A percentile compares a stretch with the other conserved stretches of the same genome.
phyloP scores from a whole-genome alignment of 2,329 filamentous ascomycete species.

The Aspergillus pseudoterreus region DNA sequence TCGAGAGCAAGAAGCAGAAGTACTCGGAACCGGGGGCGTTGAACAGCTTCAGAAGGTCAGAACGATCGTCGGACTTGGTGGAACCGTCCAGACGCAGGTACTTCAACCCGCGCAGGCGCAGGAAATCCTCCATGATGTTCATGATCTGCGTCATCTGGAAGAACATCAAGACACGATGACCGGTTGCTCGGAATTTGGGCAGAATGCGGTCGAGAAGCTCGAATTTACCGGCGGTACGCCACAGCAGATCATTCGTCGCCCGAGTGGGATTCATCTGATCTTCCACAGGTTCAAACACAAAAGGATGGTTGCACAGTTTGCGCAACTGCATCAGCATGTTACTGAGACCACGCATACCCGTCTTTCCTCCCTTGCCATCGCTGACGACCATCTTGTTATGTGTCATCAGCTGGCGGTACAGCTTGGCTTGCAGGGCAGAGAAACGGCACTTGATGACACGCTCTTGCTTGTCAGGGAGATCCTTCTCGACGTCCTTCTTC shows the following conservation, averaged over 20 bases:
- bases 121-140: constrained; percentile 99
- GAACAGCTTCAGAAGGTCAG: constrained; percentile 81
- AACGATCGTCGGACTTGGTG: constrained; percentile 96
- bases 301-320: constrained; percentile 98
- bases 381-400: constrained; percentile 93
- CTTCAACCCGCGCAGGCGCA: constrained; percentile 75
- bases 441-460: constrained; percentile 99
- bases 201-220: constrained; percentile 88
- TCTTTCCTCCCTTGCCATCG: constrained; percentile 93
- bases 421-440: constrained; percentile 84
- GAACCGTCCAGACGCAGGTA: constrained; percentile 94
- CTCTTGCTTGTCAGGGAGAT: constrained; percentile 97
- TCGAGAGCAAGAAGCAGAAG: constrained; percentile 98
- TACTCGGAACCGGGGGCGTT: constrained; percentile 88
- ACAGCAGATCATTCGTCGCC: constrained; percentile 86
- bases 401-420: constrained; percentile 96
- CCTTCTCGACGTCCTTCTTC: constrained; percentile 99
- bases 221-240: constrained; percentile 96
- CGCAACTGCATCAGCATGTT: constrained; percentile 99
- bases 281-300: constrained; percentile 96
- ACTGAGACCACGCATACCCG: constrained; percentile 86
- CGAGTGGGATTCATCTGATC: constrained; percentile 93
- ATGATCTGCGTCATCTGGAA: constrained; percentile 99
- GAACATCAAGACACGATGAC: constrained; percentile 97
- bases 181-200: constrained; percentile 86